phyloP scores from a whole-genome alignment of 148 eudicot genomes.

The Dianthus caryophyllus region DNA sequence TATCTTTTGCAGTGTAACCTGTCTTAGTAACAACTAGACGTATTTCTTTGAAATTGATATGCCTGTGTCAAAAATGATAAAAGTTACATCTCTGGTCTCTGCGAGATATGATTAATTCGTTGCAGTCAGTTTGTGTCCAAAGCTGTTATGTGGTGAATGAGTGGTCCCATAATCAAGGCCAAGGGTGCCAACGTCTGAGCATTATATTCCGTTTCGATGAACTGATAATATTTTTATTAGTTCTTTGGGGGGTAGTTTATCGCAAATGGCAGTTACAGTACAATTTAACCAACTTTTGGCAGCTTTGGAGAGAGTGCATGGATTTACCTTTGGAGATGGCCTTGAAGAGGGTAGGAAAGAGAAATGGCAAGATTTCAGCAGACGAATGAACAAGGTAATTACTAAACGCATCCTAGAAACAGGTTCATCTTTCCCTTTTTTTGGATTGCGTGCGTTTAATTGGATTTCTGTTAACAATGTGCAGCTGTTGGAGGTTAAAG shows the following conservation, averaged over 20 bases:
- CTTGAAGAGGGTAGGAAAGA: constrained; percentile 62
- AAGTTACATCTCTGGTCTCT: not conserved
- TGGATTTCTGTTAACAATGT: constrained; percentile 13
- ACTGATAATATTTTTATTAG: no score
- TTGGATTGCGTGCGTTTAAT: not conserved
- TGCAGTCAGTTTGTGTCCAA: not conserved
- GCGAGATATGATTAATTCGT: not conserved
- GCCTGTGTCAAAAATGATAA: not conserved
- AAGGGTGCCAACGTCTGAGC: not conserved
- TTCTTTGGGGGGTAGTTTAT: not conserved
- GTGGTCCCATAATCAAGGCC: not conserved
- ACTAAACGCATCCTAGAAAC: not conserved
- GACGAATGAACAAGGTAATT: constrained; percentile 64
- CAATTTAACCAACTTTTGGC: constrained; percentile 23
- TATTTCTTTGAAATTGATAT: not conserved
- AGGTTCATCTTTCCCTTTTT: not conserved
- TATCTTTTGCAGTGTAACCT: not conserved
- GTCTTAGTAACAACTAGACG: not conserved
- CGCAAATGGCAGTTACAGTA: not conserved
- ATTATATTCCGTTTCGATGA: no score
- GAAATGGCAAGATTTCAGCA: constrained; percentile 74
- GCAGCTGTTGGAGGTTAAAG: constrained; percentile 72
- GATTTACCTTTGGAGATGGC: constrained; percentile 92
- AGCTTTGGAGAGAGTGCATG: constrained; percentile 92
- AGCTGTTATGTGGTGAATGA: not conserved